A percentile compares a stretch with the other conserved stretches of the same genome.
Conservation (phyloP, 192 early-diverging fungal species). For the Podila horticola region DNA sequence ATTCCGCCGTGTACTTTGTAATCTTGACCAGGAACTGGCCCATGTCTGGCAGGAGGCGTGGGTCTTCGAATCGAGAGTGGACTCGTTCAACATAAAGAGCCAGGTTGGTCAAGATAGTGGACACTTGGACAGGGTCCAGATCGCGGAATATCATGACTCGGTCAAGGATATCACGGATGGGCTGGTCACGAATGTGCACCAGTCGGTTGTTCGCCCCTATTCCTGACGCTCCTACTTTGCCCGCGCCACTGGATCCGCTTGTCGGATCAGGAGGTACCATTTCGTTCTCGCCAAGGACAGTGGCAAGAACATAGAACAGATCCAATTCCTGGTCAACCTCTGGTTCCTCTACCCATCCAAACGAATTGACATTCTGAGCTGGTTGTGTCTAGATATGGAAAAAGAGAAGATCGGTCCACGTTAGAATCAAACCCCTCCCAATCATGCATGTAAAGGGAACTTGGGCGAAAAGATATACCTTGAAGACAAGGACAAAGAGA, state of each 20-base stretch:
- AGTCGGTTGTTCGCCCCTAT: slow-evolving; percentile 9
- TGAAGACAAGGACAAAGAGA: slow-evolving; percentile 71
- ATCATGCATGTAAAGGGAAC: no score
- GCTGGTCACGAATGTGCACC: slow-evolving; percentile 64
- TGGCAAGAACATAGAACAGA: slow-evolving; percentile 62
- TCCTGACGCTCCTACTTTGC: not conserved
- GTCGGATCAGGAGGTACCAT: slow-evolving; percentile 56
- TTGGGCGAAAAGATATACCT: slow-evolving; percentile 59
- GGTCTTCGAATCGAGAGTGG: slow-evolving; percentile 57
- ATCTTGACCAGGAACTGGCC: slow-evolving; percentile 51
- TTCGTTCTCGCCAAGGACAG: slow-evolving; percentile 60
- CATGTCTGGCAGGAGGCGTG: slow-evolving; percentile 55
- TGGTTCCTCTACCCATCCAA: slow-evolving; percentile 52
- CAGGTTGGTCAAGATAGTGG: slow-evolving; percentile 62
- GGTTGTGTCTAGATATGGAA: slow-evolving; percentile 47
- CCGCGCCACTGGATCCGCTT: slow-evolving; percentile 1
- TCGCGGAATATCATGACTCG: slow-evolving; percentile 50
- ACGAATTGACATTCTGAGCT: not conserved
- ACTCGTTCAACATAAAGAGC: slow-evolving; percentile 63
- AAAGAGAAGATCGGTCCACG: no score
- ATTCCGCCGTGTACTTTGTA: slow-evolving; percentile 55
- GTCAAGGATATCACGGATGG: slow-evolving; percentile 67
- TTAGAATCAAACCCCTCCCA: no score
- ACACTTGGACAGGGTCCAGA: slow-evolving; percentile 57
- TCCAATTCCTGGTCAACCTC: slow-evolving; percentile 59